Evolutionary conservation across 805 yeast species (phyloP), one percentile per base, ranked within the genome.

Genomic region (Trichomonascus vanleenenianus): DNA sequence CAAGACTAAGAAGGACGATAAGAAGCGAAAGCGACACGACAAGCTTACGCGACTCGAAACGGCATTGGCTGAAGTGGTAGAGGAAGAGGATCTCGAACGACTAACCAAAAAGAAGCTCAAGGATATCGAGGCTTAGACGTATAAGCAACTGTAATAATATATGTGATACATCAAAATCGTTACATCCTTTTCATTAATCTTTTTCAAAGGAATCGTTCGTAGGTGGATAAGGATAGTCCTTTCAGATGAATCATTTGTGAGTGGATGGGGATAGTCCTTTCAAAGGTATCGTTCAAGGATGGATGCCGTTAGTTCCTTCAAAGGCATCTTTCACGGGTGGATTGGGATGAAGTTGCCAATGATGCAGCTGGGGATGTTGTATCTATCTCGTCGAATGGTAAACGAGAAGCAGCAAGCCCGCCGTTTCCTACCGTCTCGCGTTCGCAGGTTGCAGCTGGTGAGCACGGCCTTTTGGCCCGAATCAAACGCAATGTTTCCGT

Each of bases 281-380:
- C 27, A 22, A 22, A 22, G n/a, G n/a, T n/a, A n/a, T n/a, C n/a
- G n/a, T n/a, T n/a, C n/a, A n/a, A n/a, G n/a, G n/a, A n/a, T n/a
- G n/a, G n/a, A n/a, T n/a, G n/a, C n/a, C n/a, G n/a, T n/a, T 31
- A n/a, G 22, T 27, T 30, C n/a, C n/a, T n/a, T 41, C 15, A 9
- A 18, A 20, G 15, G 11, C n/a, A 32, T 31, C 19, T 40, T 12
- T 43, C 41, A 60, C 11, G 66, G 68, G 38, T 62, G 67, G 30
- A 85, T 81, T 5, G 97, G 97, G 44, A 89, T 87, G 60, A 89
- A 89, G 59, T 91, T 89, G 2, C 97, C 97, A 12, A 91, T 94
- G 37, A 89, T 91, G 64, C 96, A 88, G 62, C 94, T 85, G 16
- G 97, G 97, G 27, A 91, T 91, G 57, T 91, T 91, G 62, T 91